A percentile compares a stretch with the other conserved stretches of the same genome.
Conservation (phyloP, 805 yeast species). For the Metschnikowia continentalis region DNA sequence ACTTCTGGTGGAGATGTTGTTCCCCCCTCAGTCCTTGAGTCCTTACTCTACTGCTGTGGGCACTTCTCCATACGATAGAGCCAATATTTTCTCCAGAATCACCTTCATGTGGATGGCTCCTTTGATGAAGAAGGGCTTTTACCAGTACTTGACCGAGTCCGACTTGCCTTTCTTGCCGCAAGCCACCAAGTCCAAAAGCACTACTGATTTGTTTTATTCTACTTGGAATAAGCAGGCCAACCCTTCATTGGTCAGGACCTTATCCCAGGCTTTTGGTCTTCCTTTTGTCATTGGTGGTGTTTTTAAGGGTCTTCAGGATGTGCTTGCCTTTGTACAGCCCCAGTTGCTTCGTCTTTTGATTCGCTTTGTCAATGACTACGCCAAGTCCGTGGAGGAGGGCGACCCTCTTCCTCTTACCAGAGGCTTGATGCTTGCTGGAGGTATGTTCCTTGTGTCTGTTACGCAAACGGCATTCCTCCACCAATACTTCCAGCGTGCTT, state of each 20-base stretch:
- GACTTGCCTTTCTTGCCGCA: constrained; percentile 82
- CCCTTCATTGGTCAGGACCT: constrained; percentile 57
- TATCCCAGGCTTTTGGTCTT: constrained; percentile 68
- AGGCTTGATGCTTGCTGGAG: constrained; percentile 71
- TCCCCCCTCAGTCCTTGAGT: constrained; percentile 28
- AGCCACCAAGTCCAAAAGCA: constrained; percentile 52
- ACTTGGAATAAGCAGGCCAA: constrained; percentile 58
- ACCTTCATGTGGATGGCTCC: constrained; percentile 91
- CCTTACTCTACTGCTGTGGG: constrained; percentile 4
- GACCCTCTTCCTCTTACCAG: constrained; percentile 57
- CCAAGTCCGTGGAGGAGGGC: constrained; percentile 31
- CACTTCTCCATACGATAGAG: constrained; percentile 17
- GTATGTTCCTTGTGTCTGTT: constrained; percentile 74
- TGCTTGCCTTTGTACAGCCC: constrained; percentile 45
- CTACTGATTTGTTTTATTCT: constrained; percentile 46
- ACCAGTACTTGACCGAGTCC: constrained; percentile 46
- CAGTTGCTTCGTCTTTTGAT: constrained; percentile 29
- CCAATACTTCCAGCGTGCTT: constrained; percentile 72
- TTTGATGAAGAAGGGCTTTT: constrained; percentile 74
- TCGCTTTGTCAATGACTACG: constrained; percentile 37
- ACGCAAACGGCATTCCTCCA: constrained; percentile 73
- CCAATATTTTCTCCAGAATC: constrained; percentile 65
- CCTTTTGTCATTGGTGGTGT: constrained; percentile 67
- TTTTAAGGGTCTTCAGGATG: constrained; percentile 71
- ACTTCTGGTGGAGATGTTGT: constrained; percentile 40